phyloP scores from a whole-genome alignment of 2,329 filamentous ascomycete species.

The Penicillium sp. region DNA sequence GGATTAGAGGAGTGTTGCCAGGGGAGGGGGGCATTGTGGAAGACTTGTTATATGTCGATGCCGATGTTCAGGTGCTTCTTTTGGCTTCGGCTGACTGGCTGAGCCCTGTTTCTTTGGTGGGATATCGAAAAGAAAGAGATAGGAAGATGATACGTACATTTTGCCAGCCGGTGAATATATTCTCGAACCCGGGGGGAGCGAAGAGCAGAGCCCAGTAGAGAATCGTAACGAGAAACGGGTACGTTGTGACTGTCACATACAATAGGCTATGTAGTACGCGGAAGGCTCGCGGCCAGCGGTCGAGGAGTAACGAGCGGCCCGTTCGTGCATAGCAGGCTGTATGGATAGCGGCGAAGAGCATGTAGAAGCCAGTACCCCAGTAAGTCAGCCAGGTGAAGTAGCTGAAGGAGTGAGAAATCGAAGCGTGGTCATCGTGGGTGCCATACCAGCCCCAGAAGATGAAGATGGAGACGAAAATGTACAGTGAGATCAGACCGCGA shows the following conservation, averaged over 20 bases:
- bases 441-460: constrained; percentile 66
- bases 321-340: constrained; percentile 63
- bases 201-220: constrained; percentile 69
- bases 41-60: not conserved
- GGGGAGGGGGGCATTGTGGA: no score
- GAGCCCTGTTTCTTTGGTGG: not conserved
- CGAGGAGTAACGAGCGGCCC: constrained; percentile 54
- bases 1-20: not conserved
- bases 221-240: constrained; percentile 66
- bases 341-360: constrained; percentile 64
- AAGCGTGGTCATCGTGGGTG: constrained; percentile 49
- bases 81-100: not conserved
- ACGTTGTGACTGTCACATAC: constrained; percentile 62
- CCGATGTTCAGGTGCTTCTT: not conserved
- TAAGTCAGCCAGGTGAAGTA: constrained; percentile 81
- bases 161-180: constrained; percentile 54
- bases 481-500: constrained; percentile 51
- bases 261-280: constrained; percentile 64
- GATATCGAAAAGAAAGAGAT: not conserved
- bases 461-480: constrained; percentile 67
- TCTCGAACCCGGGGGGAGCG: constrained; percentile 50
- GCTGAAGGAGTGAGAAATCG: constrained; percentile 62
- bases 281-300: constrained; percentile 58
- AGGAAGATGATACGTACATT: constrained; percentile 38
- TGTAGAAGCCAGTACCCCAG: constrained; percentile 81